phyloP scores from a whole-genome alignment of 148 eudicot species.

The Arbutus unedo region DNA sequence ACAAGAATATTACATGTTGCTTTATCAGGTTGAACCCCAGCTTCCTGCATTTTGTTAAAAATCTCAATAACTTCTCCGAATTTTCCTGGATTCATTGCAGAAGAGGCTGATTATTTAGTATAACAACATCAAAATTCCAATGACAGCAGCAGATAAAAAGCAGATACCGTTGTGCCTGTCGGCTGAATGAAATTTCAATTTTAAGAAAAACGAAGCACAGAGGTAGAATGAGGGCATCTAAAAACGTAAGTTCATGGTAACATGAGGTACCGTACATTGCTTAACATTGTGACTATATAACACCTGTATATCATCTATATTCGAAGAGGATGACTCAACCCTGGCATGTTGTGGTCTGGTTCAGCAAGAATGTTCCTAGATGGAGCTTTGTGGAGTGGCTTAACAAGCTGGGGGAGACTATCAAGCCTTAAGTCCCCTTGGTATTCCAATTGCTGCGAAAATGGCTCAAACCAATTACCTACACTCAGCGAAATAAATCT shows the following conservation, averaged over 20 bases:
- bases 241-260: neutral
- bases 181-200: neutral
- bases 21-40: constrained; percentile 78
- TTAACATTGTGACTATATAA: neutral
- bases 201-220: neutral
- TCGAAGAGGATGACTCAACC: neutral
- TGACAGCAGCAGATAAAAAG: neutral
- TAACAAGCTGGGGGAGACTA: neutral
- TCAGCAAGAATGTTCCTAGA: neutral
- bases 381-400: neutral
- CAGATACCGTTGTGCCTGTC: neutral
- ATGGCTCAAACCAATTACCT: neutral
- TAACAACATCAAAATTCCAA: neutral
- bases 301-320: neutral
- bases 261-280: neutral
- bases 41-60: constrained; percentile 72
- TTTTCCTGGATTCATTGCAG: constrained; percentile 47
- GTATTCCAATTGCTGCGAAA: neutral
- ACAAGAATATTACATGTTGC: constrained; percentile 82
- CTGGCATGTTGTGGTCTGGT: neutral
- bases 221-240: neutral
- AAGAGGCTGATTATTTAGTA: neutral
- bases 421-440: neutral
- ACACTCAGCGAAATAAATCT: neutral
- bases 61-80: constrained; percentile 56